Evolutionary conservation across 75 land plant species (phyloP), one percentile per base, ranked within the genome.

Genomic region (Picea sitchensis): DNA sequence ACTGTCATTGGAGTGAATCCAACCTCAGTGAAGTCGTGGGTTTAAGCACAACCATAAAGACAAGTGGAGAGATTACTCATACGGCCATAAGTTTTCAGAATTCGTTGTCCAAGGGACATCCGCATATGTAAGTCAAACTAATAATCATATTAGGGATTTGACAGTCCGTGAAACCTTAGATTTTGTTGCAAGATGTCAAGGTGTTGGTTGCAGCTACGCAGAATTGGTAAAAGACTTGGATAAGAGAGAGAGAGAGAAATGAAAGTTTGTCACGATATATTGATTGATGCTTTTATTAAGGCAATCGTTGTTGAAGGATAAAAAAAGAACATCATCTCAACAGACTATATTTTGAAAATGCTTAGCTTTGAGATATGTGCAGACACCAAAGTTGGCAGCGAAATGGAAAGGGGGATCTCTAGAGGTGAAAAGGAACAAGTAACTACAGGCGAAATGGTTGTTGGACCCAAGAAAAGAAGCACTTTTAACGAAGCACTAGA

Each of bases 121-220:
- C 32, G 95, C 92, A 75, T 95, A 95, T 62, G 91, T 95, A 81
- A 91, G 93, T 77, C 95, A 93, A 63, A 79, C 89, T 83, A 93
- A 93, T 74, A 84, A 89, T 0, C 95, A 93, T 57, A 80, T 91
- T 11, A 93, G 93, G 59, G 93, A 92, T 74, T 86, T 95, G 87
- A 95, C 98, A 20, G 93, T 95, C 2, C 84, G 95, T 65, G 98
- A 95, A 78, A 95, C 95, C 8, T 59, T 95, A 77, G 95, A 92
- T 61, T 95, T 95, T 79, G 88, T 93, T 58, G 98, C 94, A 47
- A 88, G 91, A 78, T 92, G 94, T 58, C 97, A 94, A 85, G 97
- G 97, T n/a, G 94, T 92, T 75, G 95, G 98, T 18, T 78, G 87
- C 58, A 84, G 91, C 73, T 88, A 88, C 81, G 89, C 56, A 9